Percentiles rank a stretch among this genome's conserved stretches.
Conservation (phyloP, 2,329 filamentous ascomycete genomes). For the Akanthomyces muscarius region DNA sequence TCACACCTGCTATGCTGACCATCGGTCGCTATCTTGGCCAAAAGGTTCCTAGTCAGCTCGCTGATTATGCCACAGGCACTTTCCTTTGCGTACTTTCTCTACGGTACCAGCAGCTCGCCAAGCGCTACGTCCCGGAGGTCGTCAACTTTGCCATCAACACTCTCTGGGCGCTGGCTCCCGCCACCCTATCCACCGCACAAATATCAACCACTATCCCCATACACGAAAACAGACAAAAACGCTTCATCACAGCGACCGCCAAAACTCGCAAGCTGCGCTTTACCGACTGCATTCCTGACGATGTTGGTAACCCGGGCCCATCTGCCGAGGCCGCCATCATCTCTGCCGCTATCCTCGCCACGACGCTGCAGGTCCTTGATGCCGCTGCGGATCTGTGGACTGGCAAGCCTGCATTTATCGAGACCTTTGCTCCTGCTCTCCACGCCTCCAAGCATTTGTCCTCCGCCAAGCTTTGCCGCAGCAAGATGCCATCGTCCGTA, state of each 20-base stretch:
- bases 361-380: constrained; percentile 62
- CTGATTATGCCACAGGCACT: constrained; percentile 68
- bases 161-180: constrained; percentile 62
- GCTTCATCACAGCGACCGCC: constrained; percentile 40
- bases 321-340: constrained; percentile 26
- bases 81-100: constrained; percentile 76
- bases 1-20: constrained; percentile 83
- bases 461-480: constrained; percentile 46
- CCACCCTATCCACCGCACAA: constrained; percentile 41
- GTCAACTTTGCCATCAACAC: constrained; percentile 77
- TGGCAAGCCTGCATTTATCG: constrained; percentile 67
- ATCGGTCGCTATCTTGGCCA: constrained; percentile 81
- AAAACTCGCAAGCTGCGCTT: constrained; percentile 53
- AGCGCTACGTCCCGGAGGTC: constrained; percentile 85
- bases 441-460: constrained; percentile 58
- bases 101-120: constrained; percentile 78
- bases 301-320: constrained; percentile 29
- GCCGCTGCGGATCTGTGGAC: constrained; percentile 70
- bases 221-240: constrained; percentile 51
- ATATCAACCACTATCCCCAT: constrained; percentile 60
- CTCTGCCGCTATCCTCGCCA: constrained; percentile 58
- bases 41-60: constrained; percentile 60
- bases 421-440: constrained; percentile 68
- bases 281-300: constrained; percentile 48
- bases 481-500: constrained; percentile 46